Conservation (phyloP, 2,329 filamentous ascomycete genomes). For the Apiospora saccharicola region DNA sequence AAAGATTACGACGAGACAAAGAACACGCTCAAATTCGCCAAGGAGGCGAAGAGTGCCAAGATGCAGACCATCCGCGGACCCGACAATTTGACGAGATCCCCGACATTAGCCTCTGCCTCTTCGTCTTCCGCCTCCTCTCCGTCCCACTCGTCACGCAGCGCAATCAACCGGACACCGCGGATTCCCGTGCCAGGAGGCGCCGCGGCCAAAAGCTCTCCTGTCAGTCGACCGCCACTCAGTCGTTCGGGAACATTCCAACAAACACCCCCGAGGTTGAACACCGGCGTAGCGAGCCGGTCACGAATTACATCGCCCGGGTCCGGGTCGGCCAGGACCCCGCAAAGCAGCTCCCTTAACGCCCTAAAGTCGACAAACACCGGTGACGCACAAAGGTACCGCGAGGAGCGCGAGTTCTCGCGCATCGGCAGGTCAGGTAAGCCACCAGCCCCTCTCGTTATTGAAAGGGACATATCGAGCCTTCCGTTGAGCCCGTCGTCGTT, state of each 20-base stretch:
- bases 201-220: too few species aligned
- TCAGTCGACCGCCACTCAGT: background rate
- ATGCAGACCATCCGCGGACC: background rate
- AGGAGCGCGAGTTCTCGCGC: background rate
- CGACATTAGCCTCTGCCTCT: background rate
- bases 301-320: background rate
- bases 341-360: background rate
- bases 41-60: conserved; percentile 64
- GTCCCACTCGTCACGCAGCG: background rate
- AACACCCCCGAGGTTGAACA: background rate
- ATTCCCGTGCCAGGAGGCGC: background rate
- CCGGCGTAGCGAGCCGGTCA: too few species aligned
- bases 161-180: background rate
- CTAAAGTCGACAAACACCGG: too few species aligned
- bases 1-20: conserved; percentile 91
- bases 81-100: background rate
- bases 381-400: too few species aligned
- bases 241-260: background rate
- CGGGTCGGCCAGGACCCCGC: background rate
- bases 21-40: conserved; percentile 94
- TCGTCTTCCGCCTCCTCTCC: background rate
- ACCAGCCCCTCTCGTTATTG: background rate
- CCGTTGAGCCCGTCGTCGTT: background rate
- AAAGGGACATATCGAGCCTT: background rate
- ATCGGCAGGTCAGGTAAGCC: background rate